Base-by-base conservation (phyloP, 1,139 yeast species). In the Blastobotrys capitulatus region DNA sequence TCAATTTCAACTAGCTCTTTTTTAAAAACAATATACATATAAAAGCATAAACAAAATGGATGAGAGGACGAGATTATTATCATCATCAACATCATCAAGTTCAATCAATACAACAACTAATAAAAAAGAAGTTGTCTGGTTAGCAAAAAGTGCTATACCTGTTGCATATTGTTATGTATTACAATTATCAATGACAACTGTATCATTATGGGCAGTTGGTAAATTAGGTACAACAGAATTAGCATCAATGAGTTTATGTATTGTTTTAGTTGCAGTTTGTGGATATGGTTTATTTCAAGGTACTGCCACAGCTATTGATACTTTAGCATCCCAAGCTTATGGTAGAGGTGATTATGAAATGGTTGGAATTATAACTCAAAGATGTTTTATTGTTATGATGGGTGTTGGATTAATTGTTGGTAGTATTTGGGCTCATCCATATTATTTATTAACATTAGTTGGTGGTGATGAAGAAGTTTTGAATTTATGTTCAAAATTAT, bases 221-320 rank as follows among this genome's bases (percentile, higher is more conserved):
- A 83, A 85, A 60, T 69, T 87, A 50, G 96, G 96, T 13, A 80
- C 83, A 48, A 74, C 76, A 27, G 88, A 85, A 64, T 71, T 86
- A 53, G 88, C 83, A 3, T 86, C 86, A 31, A 95, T 87, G 3
- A 86, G 95, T 0, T 72, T 89, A 55, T 95, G 90, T 0, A 79
- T 90, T 2, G 88, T 89, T 95, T 82, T 95, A 1, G 81, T 92
- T 1, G 86, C 92, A 36, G 86, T 89, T 47, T 82, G 92, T 0
- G 71, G 71, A 2, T 78, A 86, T 58, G 95, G 95, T 1, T 71
- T 88, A 1, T 85, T 87, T 64, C 96, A 86, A 68, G 97, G 96
- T 20, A 79, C 86, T 47, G 84, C 96, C 0, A 88, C 96, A 0
- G 80, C 94, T 18, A 72, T 89, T 49, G 97, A 89, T 61, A 88